These are phyloP conservation scores for Globisporangium nodosum DNA, from an alignment of 352 stramenopile species.

Conservation along the genomic window DNA sequence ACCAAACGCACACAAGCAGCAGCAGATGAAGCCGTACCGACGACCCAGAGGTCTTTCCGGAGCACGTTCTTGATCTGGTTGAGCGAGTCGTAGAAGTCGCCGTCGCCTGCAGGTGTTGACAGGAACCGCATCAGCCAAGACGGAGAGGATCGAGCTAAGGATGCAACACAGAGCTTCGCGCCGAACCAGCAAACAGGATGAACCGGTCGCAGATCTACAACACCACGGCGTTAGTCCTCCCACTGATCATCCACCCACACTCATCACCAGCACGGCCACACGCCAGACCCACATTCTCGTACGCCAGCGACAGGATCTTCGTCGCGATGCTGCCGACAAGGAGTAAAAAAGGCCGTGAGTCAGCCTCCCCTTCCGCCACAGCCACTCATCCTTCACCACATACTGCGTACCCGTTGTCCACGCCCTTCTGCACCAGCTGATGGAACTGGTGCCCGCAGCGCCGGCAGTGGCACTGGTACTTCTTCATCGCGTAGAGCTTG, in stretches of 20 bases:
- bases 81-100: conserved; percentile 84
- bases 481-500: conserved; percentile 83
- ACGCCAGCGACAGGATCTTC: conserved; percentile 81
- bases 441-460: conserved; percentile 59
- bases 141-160: not conserved
- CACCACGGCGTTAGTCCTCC: conserved; percentile 4
- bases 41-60: conserved; percentile 82
- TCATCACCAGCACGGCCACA: not conserved
- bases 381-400: not conserved
- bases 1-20: not conserved
- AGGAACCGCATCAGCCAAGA: conserved; percentile 4
- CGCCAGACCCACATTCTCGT: conserved; percentile 60
- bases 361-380: not conserved
- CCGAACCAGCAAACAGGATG: conserved; percentile 71
- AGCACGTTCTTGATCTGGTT: conserved; percentile 77
- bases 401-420: conserved; percentile 76
- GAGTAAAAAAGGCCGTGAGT: not conserved
- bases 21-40: conserved; percentile 38
- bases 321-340: conserved; percentile 58
- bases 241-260: conserved; percentile 1
- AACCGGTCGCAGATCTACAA: conserved; percentile 74
- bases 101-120: conserved; percentile 40
- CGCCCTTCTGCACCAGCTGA: conserved; percentile 80
- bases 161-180: not conserved
- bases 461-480: conserved; percentile 64